Percentiles rank a stretch among this genome's conserved stretches.
These are phyloP conservation scores for Candida buenavistaensis DNA, from an alignment of 1,139 yeast species.

Conservation along the genomic window DNA sequence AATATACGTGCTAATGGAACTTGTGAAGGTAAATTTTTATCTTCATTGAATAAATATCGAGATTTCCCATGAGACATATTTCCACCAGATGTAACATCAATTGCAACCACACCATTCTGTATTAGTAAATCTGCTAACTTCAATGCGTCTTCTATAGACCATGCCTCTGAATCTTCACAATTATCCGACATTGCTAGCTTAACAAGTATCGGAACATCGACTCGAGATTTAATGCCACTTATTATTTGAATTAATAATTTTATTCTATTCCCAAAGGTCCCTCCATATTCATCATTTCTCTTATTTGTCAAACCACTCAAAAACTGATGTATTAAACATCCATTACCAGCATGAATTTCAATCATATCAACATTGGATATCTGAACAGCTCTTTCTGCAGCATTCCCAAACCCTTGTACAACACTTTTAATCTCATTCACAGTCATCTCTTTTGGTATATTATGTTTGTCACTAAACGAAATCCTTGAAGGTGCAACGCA, in stretches of 20 bases:
- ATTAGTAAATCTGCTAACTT: constrained; percentile 38
- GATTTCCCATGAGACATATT: constrained; percentile 25
- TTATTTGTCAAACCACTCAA: constrained; percentile 34
- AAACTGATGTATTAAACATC: constrained; percentile 44
- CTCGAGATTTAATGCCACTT: constrained; percentile 39
- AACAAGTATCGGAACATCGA: constrained; percentile 41
- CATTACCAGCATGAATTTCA: constrained; percentile 54
- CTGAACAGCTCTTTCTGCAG: constrained; percentile 47
- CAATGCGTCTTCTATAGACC: constrained; percentile 48
- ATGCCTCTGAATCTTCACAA: constrained; percentile 31
- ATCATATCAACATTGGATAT: constrained; percentile 45
- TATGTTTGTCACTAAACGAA: constrained; percentile 25
- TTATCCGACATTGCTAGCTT: constrained; percentile 46
- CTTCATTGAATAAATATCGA: constrained; percentile 11
- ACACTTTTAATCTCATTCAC: constrained; percentile 31
- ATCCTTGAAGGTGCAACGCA: constrained; percentile 49
- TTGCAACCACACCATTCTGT: constrained; percentile 43
- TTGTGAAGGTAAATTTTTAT: constrained; percentile 19
- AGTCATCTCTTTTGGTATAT: constrained; percentile 31
- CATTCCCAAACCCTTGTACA: constrained; percentile 36
- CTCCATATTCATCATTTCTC: constrained; percentile 54
- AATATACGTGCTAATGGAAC: constrained; percentile 38
- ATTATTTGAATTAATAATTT: constrained; percentile 58
- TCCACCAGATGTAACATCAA: constrained; percentile 59
- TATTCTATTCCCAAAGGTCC: constrained; percentile 60